Conservation (phyloP, 2,329 filamentous ascomycete genomes). For the Diaporthe sp. region DNA sequence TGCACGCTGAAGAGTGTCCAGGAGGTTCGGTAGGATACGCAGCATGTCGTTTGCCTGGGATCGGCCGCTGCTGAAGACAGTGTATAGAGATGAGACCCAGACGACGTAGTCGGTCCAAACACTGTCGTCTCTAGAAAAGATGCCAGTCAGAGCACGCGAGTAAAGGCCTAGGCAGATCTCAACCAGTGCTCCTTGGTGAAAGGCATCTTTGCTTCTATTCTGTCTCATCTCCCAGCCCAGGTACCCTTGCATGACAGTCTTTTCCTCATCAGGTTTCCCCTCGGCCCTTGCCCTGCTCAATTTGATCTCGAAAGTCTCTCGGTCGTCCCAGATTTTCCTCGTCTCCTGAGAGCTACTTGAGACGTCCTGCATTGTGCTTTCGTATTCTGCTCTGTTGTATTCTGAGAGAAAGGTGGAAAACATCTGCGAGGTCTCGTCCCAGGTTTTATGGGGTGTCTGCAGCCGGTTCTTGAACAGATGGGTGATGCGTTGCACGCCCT, state of each 20-base stretch:
- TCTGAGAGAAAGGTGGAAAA: slow-evolving; percentile 83
- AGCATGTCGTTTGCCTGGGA: slow-evolving; percentile 54
- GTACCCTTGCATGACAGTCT: slow-evolving; percentile 73
- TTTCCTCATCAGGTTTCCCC: slow-evolving; percentile 69
- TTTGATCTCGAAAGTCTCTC: slow-evolving; percentile 78
- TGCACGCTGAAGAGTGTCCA: slow-evolving; percentile 83
- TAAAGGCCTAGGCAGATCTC: slow-evolving; percentile 77
- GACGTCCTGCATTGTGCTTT: slow-evolving; percentile 78
- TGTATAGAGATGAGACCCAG: slow-evolving; percentile 72
- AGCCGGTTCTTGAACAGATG: slow-evolving; percentile 80
- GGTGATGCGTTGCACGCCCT: slow-evolving; percentile 75
- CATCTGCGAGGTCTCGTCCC: slow-evolving; percentile 80
- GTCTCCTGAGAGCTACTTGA: slow-evolving; percentile 74
- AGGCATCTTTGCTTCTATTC: slow-evolving; percentile 66
- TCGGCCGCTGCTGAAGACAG: slow-evolving; percentile 53
- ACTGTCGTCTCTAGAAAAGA: slow-evolving; percentile 80
- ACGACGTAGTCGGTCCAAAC: slow-evolving; percentile 89
- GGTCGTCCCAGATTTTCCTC: slow-evolving; percentile 73
- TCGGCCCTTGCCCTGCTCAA: slow-evolving; percentile 71
- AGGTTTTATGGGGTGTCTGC: slow-evolving; percentile 79
- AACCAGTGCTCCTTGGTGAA: slow-evolving; percentile 59
- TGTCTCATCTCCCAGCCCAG: slow-evolving; percentile 86
- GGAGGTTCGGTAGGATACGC: slow-evolving; percentile 61
- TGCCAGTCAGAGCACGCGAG: slow-evolving; percentile 78
- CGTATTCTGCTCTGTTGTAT: slow-evolving; percentile 79